Base-by-base conservation (phyloP, 2,329 filamentous ascomycete species). In the Fusarium veterinarium region DNA sequence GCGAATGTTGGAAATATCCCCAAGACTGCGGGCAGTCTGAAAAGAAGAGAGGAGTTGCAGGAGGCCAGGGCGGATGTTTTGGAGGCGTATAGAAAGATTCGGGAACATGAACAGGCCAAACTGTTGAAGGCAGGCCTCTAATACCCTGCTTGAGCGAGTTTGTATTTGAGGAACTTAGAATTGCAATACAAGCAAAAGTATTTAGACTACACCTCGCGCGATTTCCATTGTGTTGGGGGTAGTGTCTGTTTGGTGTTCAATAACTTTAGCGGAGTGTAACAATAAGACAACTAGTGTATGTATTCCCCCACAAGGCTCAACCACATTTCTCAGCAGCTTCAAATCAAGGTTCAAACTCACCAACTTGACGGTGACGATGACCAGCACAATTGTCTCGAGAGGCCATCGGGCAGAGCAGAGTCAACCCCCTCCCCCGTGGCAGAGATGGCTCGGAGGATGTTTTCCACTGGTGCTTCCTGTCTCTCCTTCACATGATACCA, bases 11-110 rank as follows among this genome's bases (percentile, higher is more conserved):
- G 69, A 8, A 81, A 79, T 42, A 74, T 83, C 19, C 82, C 82
- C 44, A 83, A 83, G 65, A 71, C 82, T 20, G 81, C 82, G 12
- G 82, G 82, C 40, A 84, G 82, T 67, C 72, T 84, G 58, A 77
- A 79, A 60, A 79, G 82, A 35, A 79, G 82, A n/a, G 82, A 84
- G 62, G 81, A 83, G 71, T 71, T 84, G 23, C 81, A 83, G 60
- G 72, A 70, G 49, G 77, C 78, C 20, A 77, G 82, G 28, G 75
- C 81, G 20, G 78, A 83, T 45, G 78, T 84, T 38, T 65, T 84
- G 51, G 80, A 83, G 48, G 79, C 81, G n/a, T 83, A 83, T 63
- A 77, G 82, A 46, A 82, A 79, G 67, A 81, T 82, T 44, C 72
- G 79, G 46, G 80, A 83, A 59, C 79, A 81, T 44, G 81, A 83